phyloP scores from a whole-genome alignment of 371 early-diverging fungal species.

The Coemansia linderi region DNA sequence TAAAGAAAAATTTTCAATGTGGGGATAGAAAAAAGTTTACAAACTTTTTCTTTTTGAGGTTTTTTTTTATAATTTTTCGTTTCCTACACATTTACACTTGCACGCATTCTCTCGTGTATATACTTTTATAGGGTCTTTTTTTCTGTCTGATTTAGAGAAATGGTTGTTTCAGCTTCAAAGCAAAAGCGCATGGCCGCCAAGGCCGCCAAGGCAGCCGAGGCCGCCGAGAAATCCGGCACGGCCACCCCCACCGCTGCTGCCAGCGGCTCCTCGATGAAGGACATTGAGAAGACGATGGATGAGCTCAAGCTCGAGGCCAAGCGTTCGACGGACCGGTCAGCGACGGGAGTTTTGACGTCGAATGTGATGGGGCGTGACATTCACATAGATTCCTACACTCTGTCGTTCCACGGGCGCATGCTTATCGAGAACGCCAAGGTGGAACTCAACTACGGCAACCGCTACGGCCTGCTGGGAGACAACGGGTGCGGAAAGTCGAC shows the following conservation, averaged over 20 bases:
- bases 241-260: neutral
- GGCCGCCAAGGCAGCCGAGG: conserved; percentile 52
- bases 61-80: neutral
- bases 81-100: neutral
- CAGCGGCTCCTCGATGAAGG: conserved; percentile 10
- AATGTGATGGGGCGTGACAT: conserved; percentile 91
- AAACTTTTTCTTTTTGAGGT: neutral
- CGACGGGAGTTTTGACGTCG: conserved; percentile 93
- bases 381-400: conserved; percentile 92
- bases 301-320: conserved; percentile 55
- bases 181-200: conserved; percentile 82
- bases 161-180: conserved; percentile 70
- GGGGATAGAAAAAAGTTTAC: neutral
- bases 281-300: conserved; percentile 41
- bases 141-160: neutral
- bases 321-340: conserved; percentile 70
- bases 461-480: conserved; percentile 95
- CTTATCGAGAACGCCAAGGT: conserved; percentile 91
- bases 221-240: neutral
- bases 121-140: neutral
- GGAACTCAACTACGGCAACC: conserved; percentile 96
- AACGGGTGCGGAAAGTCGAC: conserved; percentile 99
- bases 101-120: neutral
- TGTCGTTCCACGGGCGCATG: conserved; percentile 90
- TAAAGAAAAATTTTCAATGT: neutral